These are phyloP conservation scores for Butyriboletus loyo DNA, from an alignment of 768 basidiomycete species.

Conservation along the genomic window DNA sequence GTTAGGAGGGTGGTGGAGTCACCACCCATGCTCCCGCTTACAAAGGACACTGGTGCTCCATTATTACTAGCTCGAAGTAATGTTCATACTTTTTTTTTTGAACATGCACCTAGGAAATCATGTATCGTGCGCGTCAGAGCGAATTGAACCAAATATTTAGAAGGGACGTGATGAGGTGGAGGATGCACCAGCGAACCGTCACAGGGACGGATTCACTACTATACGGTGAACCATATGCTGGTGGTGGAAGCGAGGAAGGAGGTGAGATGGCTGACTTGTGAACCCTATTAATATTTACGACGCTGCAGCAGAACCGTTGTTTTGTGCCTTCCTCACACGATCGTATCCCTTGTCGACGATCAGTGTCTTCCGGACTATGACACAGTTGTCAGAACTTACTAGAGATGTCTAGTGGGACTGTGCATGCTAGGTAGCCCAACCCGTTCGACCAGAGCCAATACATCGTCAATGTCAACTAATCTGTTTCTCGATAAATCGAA, in stretches of 20 bases:
- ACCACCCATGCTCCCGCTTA: neutral
- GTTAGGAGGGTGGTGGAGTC: neutral
- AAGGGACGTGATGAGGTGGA: neutral
- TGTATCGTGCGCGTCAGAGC: neutral
- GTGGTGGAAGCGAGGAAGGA: neutral
- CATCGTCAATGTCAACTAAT: too few relatives aligned
- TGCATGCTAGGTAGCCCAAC: too few relatives aligned
- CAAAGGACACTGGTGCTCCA: neutral
- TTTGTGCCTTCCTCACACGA: too few relatives aligned
- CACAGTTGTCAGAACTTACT: too few relatives aligned
- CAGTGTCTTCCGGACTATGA: too few relatives aligned
- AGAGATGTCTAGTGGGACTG: too few relatives aligned
- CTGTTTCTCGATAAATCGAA: too few relatives aligned
- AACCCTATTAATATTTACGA: too few relatives aligned
- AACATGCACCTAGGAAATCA: neutral
- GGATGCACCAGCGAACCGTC: neutral
- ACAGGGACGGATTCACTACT: neutral
- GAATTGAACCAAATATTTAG: neutral
- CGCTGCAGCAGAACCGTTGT: too few relatives aligned
- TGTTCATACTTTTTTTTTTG: conserved; percentile 1
- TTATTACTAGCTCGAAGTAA: neutral
- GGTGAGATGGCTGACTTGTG: neutral
- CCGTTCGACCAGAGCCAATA: too few relatives aligned
- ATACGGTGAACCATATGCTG: neutral
- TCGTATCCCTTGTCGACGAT: too few relatives aligned